A percentile compares a stretch with the other conserved stretches of the same genome.
These are phyloP conservation scores for Byssothecium circinans DNA, from an alignment of 2,329 filamentous ascomycete genomes.

Conservation along the genomic window DNA sequence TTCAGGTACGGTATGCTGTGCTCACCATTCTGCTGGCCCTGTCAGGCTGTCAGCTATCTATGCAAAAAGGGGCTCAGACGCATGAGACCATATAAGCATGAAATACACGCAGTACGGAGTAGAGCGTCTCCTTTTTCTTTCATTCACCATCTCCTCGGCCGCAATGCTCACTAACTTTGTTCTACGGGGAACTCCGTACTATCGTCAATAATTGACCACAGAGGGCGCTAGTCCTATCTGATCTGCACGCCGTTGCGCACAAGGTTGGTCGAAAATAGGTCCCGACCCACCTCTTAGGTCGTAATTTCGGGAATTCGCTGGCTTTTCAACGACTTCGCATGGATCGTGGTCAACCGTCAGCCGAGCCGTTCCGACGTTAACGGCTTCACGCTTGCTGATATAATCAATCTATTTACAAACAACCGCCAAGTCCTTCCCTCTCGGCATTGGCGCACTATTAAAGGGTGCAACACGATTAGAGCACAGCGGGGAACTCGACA, in stretches of 20 bases:
- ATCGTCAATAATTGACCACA: neutral
- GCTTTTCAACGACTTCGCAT: no score
- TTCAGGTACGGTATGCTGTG: slow-evolving; percentile 3
- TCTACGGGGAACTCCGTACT: neutral
- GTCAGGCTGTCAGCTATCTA: neutral
- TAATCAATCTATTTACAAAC: no score
- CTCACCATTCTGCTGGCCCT: neutral
- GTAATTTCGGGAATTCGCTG: no score
- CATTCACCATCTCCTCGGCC: no score
- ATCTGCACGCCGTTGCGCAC: neutral
- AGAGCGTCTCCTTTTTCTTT: no score
- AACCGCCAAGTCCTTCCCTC: neutral
- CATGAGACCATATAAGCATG: no score
- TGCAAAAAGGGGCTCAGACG: no score
- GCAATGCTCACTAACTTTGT: neutral
- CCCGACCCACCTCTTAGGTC: neutral
- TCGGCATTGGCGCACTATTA: neutral
- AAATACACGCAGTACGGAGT: no score
- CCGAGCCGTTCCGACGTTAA: no score
- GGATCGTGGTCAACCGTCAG: no score
- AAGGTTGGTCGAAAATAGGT: neutral
- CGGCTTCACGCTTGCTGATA: no score
- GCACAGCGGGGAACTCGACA: neutral
- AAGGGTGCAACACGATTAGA: neutral
- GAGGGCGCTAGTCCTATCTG: neutral